Evolutionary conservation across 2,329 filamentous ascomycete genomes (phyloP).

Genomic region (Fusarium nematophilum): DNA sequence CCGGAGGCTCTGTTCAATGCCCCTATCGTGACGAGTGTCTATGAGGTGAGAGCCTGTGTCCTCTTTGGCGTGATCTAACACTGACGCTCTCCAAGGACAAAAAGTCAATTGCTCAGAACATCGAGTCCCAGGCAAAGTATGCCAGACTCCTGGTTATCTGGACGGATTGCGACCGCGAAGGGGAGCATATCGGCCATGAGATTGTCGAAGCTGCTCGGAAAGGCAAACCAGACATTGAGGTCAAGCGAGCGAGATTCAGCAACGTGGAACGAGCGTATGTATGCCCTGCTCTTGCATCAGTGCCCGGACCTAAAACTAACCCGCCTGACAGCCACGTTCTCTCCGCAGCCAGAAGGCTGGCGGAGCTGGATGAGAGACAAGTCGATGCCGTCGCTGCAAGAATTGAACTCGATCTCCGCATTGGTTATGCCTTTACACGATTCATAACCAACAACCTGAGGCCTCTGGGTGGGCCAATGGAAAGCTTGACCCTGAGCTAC

Average conservation of each 20-base stretch:
- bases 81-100: constrained; percentile 69
- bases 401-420: constrained; percentile 92
- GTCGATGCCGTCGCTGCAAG: constrained; percentile 88
- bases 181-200: constrained; percentile 94
- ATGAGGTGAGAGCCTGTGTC: constrained; percentile 64
- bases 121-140: constrained; percentile 79
- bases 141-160: constrained; percentile 89
- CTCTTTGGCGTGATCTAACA: background rate
- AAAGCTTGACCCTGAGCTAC: constrained; percentile 80
- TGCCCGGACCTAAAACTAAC: background rate
- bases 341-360: constrained; percentile 80
- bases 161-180: constrained; percentile 98
- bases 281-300: constrained; percentile 1
- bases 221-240: constrained; percentile 78
- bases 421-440: constrained; percentile 92
- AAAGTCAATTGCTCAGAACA: constrained; percentile 84
- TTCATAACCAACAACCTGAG: constrained; percentile 86
- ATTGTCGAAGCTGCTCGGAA: constrained; percentile 83
- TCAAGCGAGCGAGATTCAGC: constrained; percentile 91
- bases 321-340: constrained; percentile 77
- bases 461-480: constrained; percentile 73
- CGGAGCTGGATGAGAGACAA: constrained; percentile 84
- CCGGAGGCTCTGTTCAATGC: constrained; percentile 86
- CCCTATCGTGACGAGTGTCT: constrained; percentile 75
- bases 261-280: constrained; percentile 91